Percentiles rank a stretch among this genome's conserved stretches.
Evolutionary conservation across 305 asterid genomes (phyloP).

Genomic region (Stenogyne calaminthoides): DNA sequence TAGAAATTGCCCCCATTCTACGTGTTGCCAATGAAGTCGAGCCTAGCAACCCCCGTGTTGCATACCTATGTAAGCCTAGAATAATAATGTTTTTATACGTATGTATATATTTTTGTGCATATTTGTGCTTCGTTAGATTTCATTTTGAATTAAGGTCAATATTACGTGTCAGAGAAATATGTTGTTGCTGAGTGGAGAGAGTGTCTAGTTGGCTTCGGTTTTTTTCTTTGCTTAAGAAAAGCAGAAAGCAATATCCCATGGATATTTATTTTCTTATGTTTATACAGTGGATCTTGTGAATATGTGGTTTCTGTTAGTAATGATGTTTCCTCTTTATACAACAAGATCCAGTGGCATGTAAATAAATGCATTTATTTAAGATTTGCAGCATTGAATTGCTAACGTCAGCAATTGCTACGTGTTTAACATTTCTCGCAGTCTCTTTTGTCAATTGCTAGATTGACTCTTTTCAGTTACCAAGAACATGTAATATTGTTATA

Average conservation of each 20-base stretch:
- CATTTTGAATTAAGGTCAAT: background rate
- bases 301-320: background rate
- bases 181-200: constrained; percentile 9
- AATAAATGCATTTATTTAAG: background rate
- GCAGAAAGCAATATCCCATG: background rate
- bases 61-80: constrained; percentile 78
- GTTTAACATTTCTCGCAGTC: constrained; percentile 1
- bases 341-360: background rate
- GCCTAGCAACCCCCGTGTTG: constrained; percentile 98
- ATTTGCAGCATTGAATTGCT: background rate
- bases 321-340: background rate
- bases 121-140: constrained; percentile 1
- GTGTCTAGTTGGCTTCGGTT: constrained; percentile 12
- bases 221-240: constrained; percentile 1
- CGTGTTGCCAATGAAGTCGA: constrained; percentile 99
- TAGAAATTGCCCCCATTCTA: constrained; percentile 96
- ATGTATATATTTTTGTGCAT: constrained; percentile 7
- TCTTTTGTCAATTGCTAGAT: constrained; percentile 6
- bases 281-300: constrained; percentile 3
- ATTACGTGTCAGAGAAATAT: constrained; percentile 1
- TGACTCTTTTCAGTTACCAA: background rate
- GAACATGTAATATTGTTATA: background rate
- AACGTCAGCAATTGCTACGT: background rate
- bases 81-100: constrained; percentile 15
- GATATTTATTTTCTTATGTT: constrained; percentile 11